phyloP scores from a whole-genome alignment of 495 filamentous ascomycete species.

The Copromyces sp. region DNA sequence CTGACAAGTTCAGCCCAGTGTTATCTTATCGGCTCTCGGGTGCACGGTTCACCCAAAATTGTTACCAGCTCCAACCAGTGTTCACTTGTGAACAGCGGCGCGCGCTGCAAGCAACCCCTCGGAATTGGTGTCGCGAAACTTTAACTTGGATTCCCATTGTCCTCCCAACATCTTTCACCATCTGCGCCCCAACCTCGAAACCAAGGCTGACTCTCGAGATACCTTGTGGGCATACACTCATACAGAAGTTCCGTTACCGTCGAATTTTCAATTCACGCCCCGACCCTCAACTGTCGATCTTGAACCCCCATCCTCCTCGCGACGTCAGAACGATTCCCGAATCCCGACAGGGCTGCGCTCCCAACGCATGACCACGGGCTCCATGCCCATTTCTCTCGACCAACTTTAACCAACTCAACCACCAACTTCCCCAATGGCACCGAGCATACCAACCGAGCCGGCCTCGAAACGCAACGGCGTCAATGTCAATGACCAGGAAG shows the following conservation, averaged over 20 bases:
- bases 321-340: not conserved
- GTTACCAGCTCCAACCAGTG: not conserved
- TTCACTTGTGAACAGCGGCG: not conserved
- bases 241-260: not conserved
- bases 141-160: not conserved
- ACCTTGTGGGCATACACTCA: not conserved
- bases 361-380: not conserved
- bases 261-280: not conserved
- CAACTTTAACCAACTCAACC: not conserved
- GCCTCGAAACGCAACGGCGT: constrained; percentile 5
- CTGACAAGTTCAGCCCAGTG: too few relatives aligned
- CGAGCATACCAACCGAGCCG: constrained; percentile 8
- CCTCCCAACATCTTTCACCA: not conserved
- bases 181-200: not conserved
- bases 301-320: not conserved
- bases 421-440: constrained; percentile 10
- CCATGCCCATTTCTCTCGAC: not conserved
- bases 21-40: not conserved
- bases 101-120: not conserved
- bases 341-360: not conserved
- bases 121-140: not conserved
- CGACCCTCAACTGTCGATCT: not conserved
- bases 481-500: constrained; percentile 4
- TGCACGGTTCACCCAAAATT: not conserved
- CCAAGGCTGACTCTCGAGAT: not conserved